Conservation (phyloP, 179 eudicot species). For the Drosera spatulata region DNA sequence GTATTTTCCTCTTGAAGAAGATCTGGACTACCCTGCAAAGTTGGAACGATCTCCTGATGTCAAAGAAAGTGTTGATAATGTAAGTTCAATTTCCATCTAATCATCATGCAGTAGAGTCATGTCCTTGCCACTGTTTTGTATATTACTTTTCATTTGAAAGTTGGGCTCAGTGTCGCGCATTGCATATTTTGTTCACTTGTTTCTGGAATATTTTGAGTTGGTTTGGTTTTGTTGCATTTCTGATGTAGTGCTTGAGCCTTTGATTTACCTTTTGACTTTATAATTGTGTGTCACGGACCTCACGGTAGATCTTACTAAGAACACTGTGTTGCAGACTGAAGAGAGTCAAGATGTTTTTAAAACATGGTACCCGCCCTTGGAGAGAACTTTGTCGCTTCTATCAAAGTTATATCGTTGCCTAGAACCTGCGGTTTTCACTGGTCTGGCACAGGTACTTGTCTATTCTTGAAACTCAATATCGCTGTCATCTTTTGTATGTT, state of each 20-base stretch:
- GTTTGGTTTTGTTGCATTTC: background rate
- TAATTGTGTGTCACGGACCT: background rate
- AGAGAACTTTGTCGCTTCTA: slow-evolving; percentile 78
- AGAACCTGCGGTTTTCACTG: slow-evolving; percentile 87
- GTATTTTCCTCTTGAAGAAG: slow-evolving; percentile 77
- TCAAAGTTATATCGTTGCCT: slow-evolving; percentile 78
- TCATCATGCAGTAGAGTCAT: no score
- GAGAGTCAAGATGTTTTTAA: slow-evolving; percentile 50
- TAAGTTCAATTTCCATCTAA: slow-evolving; percentile 26
- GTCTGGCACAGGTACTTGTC: slow-evolving; percentile 81
- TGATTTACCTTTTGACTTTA: background rate
- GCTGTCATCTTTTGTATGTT: background rate
- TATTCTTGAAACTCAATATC: slow-evolving; percentile 1
- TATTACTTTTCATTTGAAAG: background rate
- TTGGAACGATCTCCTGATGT: slow-evolving; percentile 56
- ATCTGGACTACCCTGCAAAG: slow-evolving; percentile 87
- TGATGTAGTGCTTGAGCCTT: background rate
- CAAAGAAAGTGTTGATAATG: slow-evolving; percentile 45
- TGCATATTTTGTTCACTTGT: background rate
- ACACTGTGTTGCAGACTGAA: slow-evolving; percentile 38
- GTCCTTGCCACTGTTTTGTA: no score
- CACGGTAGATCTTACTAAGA: background rate
- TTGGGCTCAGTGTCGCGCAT: background rate
- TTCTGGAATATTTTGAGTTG: background rate
- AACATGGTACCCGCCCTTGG: slow-evolving; percentile 92